Evolutionary conservation across 1,139 yeast genomes (phyloP).

Genomic region (Yamadazyma atmosphaerica): DNA sequence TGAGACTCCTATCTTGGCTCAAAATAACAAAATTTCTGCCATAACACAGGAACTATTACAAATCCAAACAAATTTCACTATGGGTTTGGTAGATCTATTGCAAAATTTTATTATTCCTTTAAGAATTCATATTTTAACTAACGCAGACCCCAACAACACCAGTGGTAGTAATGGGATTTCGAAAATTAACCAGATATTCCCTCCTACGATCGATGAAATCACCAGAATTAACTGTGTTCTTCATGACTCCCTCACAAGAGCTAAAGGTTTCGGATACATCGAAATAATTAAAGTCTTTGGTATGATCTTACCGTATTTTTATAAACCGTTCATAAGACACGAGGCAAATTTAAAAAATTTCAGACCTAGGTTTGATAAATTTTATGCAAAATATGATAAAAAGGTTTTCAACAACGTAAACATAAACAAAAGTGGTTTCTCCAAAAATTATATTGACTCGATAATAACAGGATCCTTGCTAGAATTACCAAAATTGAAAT

Average conservation of each 20-base stretch:
- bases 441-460: constrained; percentile 64
- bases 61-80: constrained; percentile 74
- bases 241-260: constrained; percentile 69
- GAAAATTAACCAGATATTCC: constrained; percentile 74
- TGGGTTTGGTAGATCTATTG: constrained; percentile 66
- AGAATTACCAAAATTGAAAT: constrained; percentile 68
- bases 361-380: constrained; percentile 43
- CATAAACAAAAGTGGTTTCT: constrained; percentile 40
- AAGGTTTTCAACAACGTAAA: constrained; percentile 35
- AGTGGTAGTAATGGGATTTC: constrained; percentile 55
- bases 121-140: constrained; percentile 61
- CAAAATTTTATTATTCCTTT: constrained; percentile 80
- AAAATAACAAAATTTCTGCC: constrained; percentile 27
- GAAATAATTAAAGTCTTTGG: constrained; percentile 81
- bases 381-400: constrained; percentile 45
- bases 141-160: constrained; percentile 6
- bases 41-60: constrained; percentile 57
- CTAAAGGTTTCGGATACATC: constrained; percentile 64
- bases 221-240: constrained; percentile 85
- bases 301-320: constrained; percentile 80
- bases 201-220: constrained; percentile 93
- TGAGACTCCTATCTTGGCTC: constrained; percentile 14
- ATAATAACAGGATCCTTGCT: constrained; percentile 65
- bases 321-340: constrained; percentile 88
- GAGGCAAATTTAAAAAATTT: constrained; percentile 65